Evolutionary conservation across 2,329 filamentous ascomycete species (phyloP), one percentile per base, ranked within the genome.

Genomic region (Colletotrichum plurivorum): DNA sequence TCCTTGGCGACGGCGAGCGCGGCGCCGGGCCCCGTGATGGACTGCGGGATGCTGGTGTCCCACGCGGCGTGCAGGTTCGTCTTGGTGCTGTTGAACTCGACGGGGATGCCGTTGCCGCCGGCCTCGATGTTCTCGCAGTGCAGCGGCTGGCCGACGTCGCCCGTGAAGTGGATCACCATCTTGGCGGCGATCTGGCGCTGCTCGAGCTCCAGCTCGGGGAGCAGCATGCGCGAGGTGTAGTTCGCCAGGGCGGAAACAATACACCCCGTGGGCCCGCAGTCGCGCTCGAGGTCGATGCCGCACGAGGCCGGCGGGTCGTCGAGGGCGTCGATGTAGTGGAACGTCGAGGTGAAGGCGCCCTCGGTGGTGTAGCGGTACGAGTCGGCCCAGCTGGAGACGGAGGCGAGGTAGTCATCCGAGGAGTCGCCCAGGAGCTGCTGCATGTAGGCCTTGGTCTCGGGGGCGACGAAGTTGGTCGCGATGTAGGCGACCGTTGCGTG

Each of bases 31-130:
- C 81, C 82, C 1, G 79, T 81, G 76, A 59, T 78, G 63, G 57
- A 78, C 73, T 88, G 83, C 12, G 87, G 85, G 70, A 90, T 89
- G 57, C 83, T 79, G 6, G 84, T 88, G 75, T 91, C 89, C 89
- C 89, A 91, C 58, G 87, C 82, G 5, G 85, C 76, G 76, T 91
- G 89, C 6, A 92, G 81, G 75, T 92, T 91, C 31, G 86, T 87
- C 45, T 75, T 73, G 25, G 83, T 79, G 15, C 83, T 82, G 60
- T 84, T 78, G 75, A 88, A 91, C 1, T 78, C 79, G 6, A 91
- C 89, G 1, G 78, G 72, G 71, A 91, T 87, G 55, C 53, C 70
- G 63, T 71, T 72, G 41, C 71, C 71, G 63, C 71, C 71, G 48
- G 27, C 39, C 39, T 71, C 70, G 45, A 71, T 48, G 63, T 69